Conservation (phyloP, 2,329 filamentous ascomycete species). For the Cladosporium sp. region DNA sequence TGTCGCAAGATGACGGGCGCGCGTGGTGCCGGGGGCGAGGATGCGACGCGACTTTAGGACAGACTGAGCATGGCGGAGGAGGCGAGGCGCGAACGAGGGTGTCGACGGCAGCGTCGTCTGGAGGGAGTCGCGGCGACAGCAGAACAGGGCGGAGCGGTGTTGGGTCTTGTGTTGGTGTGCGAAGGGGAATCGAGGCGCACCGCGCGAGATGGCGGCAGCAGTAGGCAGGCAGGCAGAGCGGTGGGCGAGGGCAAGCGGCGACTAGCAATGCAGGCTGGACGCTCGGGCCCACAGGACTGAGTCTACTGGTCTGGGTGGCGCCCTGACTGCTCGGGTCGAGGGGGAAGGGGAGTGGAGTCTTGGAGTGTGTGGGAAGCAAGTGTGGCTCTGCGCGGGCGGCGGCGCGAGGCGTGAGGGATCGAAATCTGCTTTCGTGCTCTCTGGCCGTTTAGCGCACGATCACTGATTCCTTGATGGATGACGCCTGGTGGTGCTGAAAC, state of each 20-base stretch:
- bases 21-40: constrained; percentile 2
- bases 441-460: not conserved
- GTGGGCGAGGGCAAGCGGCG: constrained; percentile 7
- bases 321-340: not conserved
- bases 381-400: not conserved
- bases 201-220: not conserved
- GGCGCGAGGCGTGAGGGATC: constrained; percentile 6
- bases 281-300: not conserved
- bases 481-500: not conserved
- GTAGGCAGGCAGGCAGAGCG: constrained; percentile 1
- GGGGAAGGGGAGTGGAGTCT: not conserved
- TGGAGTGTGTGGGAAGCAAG: not conserved
- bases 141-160: not conserved
- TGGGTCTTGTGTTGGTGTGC: not conserved
- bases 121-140: not conserved
- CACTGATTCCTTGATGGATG: not conserved
- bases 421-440: not conserved
- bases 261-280: not conserved
- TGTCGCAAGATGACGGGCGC: constrained; percentile 16
- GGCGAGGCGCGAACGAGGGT: not conserved
- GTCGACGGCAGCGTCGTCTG: not conserved
- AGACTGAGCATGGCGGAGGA: constrained; percentile 11
- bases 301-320: not conserved
- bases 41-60: constrained; percentile 15
- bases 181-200: not conserved